These are phyloP conservation scores for Bretziella fagacearum DNA, from an alignment of 2,329 filamentous ascomycete species.

Conservation along the genomic window DNA sequence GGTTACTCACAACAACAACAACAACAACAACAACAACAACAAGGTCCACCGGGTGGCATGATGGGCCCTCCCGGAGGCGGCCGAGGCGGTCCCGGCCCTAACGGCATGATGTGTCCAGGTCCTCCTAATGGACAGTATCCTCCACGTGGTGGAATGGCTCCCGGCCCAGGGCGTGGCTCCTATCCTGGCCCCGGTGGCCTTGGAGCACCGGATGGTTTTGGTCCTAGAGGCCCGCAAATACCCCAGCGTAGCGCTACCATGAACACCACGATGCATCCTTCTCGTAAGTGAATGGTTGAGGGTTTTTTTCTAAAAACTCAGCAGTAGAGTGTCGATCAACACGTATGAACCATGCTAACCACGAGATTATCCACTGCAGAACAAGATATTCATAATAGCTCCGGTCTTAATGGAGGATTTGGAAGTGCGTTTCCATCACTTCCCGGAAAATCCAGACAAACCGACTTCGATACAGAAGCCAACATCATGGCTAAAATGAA, in stretches of 20 bases:
- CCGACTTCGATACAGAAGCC: conserved; percentile 12
- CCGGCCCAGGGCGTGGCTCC: conserved; percentile 11
- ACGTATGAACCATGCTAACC: not conserved
- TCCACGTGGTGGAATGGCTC: conserved; percentile 20
- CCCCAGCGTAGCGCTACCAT: not conserved
- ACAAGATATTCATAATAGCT: conserved; percentile 2
- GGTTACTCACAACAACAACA: no score
- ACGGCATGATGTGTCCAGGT: conserved; percentile 24
- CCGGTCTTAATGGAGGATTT: conserved; percentile 10
- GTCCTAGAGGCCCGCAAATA: conserved; percentile 10
- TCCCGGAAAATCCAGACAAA: conserved; percentile 8
- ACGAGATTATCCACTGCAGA: not conserved
- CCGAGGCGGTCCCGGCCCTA: conserved; percentile 25
- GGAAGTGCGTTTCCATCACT: conserved; percentile 11
- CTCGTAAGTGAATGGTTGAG: conserved; percentile 3
- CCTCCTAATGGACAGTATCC: conserved; percentile 25
- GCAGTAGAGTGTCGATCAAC: not conserved
- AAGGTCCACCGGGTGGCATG: conserved; percentile 25
- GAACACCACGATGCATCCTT: conserved; percentile 5
- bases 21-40: conserved; percentile 26
- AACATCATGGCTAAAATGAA: conserved; percentile 13
- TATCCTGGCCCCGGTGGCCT: conserved; percentile 6
- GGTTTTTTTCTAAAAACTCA: no score
- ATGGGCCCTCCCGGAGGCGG: conserved; percentile 23
- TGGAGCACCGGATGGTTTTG: conserved; percentile 12